Evolutionary conservation across 2,329 filamentous ascomycete genomes (phyloP).

Genomic region (Alternaria triticina): DNA sequence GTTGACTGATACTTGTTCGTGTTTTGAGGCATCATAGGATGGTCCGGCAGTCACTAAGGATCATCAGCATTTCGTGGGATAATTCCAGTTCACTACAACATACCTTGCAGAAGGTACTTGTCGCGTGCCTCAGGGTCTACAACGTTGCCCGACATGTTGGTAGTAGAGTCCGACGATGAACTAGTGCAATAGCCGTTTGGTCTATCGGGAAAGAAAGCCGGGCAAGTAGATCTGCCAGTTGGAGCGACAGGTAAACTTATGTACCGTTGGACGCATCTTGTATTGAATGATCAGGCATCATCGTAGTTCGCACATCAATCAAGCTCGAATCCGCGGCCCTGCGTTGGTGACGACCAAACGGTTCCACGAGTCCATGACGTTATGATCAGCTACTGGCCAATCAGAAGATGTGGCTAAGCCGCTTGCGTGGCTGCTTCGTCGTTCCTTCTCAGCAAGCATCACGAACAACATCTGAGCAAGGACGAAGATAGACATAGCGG

Average conservation of each 20-base stretch:
- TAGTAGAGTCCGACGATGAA: neutral
- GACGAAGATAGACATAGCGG: too few species aligned
- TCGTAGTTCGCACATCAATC: neutral
- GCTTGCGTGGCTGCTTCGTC: neutral
- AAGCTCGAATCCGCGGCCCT: neutral
- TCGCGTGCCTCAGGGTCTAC: constrained; percentile 42
- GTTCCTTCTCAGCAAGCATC: neutral
- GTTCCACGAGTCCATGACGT: constrained; percentile 10
- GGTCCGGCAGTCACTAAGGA: constrained; percentile 44
- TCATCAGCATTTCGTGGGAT: neutral
- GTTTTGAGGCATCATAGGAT: constrained; percentile 39
- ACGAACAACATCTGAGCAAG: neutral
- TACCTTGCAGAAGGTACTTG: constrained; percentile 46
- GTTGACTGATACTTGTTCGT: constrained; percentile 44
- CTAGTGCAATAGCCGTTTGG: neutral
- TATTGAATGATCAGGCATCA: neutral
- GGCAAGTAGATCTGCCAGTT: neutral
- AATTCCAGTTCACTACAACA: neutral
- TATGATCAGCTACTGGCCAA: constrained; percentile 2
- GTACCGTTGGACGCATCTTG: neutral
- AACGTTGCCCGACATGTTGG: constrained; percentile 15
- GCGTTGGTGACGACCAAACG: neutral
- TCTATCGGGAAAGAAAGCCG: neutral
- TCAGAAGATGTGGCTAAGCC: constrained; percentile 3
- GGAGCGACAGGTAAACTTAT: neutral